phyloP scores from a whole-genome alignment of 495 filamentous ascomycete genomes.

The Tetracladium marchalianum region DNA sequence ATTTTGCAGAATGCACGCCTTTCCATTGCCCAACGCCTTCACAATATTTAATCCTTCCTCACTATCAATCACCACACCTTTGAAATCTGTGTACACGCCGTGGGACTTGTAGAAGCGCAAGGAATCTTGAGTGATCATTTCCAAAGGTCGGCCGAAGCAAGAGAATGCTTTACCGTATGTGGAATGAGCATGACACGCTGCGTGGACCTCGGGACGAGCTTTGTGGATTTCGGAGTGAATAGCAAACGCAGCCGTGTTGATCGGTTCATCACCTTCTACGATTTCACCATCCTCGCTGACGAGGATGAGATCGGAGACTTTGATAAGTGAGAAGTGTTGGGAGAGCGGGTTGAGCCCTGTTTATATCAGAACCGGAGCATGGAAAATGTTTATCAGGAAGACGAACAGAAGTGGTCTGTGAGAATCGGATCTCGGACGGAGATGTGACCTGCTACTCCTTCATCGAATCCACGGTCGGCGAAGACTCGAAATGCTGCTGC shows the following conservation, averaged over 20 bases:
- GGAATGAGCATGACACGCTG: slow-evolving; percentile 40
- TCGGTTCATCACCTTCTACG: slow-evolving; percentile 33
- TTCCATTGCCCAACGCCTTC: slow-evolving; percentile 46
- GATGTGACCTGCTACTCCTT: slow-evolving; percentile 59
- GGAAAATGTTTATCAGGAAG: background rate
- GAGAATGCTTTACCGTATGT: slow-evolving; percentile 40
- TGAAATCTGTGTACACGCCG: slow-evolving; percentile 25
- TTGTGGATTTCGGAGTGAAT: slow-evolving; percentile 45
- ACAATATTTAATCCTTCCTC: slow-evolving; percentile 54
- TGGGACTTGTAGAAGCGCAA: slow-evolving; percentile 46
- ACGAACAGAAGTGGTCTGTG: slow-evolving; percentile 35
- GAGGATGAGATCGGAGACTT: slow-evolving; percentile 39
- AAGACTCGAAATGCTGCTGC: slow-evolving; percentile 66
- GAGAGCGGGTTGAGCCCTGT: slow-evolving; percentile 39
- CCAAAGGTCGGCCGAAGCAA: slow-evolving; percentile 36
- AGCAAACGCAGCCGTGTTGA: slow-evolving; percentile 22
- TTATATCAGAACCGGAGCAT: slow-evolving; percentile 11
- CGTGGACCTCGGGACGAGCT: slow-evolving; percentile 37
- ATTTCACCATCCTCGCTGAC: slow-evolving; percentile 42
- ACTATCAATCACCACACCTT: slow-evolving; percentile 43
- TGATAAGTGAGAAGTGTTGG: slow-evolving; percentile 45
- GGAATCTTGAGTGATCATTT: slow-evolving; percentile 39
- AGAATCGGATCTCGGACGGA: slow-evolving; percentile 35
- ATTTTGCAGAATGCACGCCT: slow-evolving; percentile 58
- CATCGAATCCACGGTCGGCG: slow-evolving; percentile 57